phyloP scores from a whole-genome alignment of 306 rosid species.

The Luffa acutangula region DNA sequence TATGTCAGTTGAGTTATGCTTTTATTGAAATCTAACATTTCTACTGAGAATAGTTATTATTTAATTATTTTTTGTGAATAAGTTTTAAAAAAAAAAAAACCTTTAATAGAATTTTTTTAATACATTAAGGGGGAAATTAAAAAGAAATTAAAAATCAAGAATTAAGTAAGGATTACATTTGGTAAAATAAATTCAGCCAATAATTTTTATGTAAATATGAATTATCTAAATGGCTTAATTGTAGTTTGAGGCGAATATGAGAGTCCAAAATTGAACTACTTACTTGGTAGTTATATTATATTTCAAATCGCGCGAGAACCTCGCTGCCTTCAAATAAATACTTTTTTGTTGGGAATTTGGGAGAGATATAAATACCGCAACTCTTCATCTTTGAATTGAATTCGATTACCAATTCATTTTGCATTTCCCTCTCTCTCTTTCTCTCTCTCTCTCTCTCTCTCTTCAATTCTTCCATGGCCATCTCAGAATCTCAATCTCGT shows the following conservation, averaged over 20 bases:
- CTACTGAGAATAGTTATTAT: no score
- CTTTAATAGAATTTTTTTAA: no score
- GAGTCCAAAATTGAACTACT: neutral
- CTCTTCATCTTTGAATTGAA: conserved; percentile 18
- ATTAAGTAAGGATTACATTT: no score
- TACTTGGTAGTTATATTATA: no score
- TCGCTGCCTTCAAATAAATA: neutral
- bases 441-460: neutral
- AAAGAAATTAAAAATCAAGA: no score
- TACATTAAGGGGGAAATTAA: no score
- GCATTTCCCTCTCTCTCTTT: neutral
- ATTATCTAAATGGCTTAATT: neutral
- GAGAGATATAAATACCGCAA: conserved; percentile 18
- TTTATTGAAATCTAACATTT: no score
- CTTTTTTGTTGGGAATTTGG: neutral
- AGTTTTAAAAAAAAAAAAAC: no score
- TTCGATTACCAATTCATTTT: conserved; percentile 2
- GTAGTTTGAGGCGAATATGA: neutral
- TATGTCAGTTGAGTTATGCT: no score
- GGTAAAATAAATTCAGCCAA: no score
- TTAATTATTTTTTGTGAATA: no score
- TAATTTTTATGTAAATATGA: no score
- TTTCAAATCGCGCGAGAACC: neutral
- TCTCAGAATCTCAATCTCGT: conserved; percentile 33
- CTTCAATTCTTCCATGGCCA: conserved; percentile 26